Evolutionary conservation across 2,329 filamentous ascomycete species (phyloP).

Genomic region (Penicillium aurantiogriseum): DNA sequence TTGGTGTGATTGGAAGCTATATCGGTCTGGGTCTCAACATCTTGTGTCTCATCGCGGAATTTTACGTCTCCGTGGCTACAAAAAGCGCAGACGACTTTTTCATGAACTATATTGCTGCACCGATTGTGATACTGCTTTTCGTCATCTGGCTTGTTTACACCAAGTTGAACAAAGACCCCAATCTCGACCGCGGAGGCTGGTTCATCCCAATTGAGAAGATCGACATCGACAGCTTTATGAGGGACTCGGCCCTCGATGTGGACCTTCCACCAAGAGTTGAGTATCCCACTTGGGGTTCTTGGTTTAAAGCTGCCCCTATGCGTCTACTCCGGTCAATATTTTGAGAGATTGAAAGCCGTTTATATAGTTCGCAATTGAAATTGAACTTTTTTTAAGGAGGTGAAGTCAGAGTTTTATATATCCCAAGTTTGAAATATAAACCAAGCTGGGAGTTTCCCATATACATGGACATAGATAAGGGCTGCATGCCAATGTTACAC

Average conservation of each 20-base stretch:
- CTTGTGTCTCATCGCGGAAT: constrained; percentile 53
- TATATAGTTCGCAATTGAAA: neutral
- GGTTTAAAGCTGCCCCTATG: constrained; percentile 22
- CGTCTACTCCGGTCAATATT: constrained; percentile 19
- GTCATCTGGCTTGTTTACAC: constrained; percentile 31
- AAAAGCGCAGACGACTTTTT: constrained; percentile 48
- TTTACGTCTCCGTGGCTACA: constrained; percentile 31
- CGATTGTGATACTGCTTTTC: constrained; percentile 37
- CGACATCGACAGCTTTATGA: constrained; percentile 21
- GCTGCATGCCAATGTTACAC: too few relatives aligned
- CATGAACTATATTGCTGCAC: constrained; percentile 44
- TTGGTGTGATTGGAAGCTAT: constrained; percentile 63
- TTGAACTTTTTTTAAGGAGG: neutral
- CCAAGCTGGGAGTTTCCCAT: neutral
- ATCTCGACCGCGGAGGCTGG: constrained; percentile 23
- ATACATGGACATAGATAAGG: too few relatives aligned
- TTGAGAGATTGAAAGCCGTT: neutral
- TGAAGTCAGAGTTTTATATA: too few relatives aligned
- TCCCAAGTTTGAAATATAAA: neutral
- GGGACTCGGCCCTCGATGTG: constrained; percentile 22
- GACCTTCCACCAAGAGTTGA: constrained; percentile 22
- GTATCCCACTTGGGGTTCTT: constrained; percentile 24
- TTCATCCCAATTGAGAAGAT: constrained; percentile 19
- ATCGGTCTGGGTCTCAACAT: constrained; percentile 59
- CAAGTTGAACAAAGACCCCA: constrained; percentile 19